phyloP scores from a whole-genome alignment of 106 monocot species.

The Dendrobium officinale region DNA sequence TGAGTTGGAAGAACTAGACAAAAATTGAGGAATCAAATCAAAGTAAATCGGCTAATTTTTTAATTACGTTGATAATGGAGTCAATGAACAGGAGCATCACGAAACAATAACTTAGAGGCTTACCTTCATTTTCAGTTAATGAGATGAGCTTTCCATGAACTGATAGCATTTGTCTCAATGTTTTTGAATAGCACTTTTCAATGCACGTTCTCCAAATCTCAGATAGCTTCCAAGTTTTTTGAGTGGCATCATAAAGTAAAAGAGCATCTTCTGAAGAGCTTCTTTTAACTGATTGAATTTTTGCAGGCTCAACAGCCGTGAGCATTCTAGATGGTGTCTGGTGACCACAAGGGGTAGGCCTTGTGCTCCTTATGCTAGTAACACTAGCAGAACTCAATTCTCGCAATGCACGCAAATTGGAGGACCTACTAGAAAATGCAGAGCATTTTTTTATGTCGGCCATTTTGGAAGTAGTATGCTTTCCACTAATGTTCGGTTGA shows the following conservation, averaged over 20 bases:
- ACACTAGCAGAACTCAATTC: not conserved
- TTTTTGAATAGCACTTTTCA: constrained; percentile 62
- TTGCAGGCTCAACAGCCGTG: not conserved
- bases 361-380: not conserved
- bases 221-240: constrained; percentile 30
- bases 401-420: not conserved
- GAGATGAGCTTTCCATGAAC: constrained; percentile 63
- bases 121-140: constrained; percentile 59
- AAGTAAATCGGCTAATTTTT: not conserved
- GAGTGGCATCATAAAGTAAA: constrained; percentile 7
- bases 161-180: constrained; percentile 47
- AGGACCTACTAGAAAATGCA: constrained; percentile 11
- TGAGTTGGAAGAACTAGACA: not conserved
- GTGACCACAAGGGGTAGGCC: constrained; percentile 18
- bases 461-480: constrained; percentile 15
- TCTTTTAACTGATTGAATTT: constrained; percentile 16
- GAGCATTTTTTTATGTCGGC: not conserved
- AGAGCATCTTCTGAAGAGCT: not conserved
- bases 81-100: not conserved
- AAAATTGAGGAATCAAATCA: not conserved
- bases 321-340: constrained; percentile 20
- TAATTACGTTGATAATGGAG: not conserved
- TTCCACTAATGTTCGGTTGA: constrained; percentile 34
- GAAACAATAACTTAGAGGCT: not conserved
- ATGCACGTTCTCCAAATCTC: constrained; percentile 82